phyloP scores from a whole-genome alignment of 768 basidiomycete species.

The Leccinum incarnatum region DNA sequence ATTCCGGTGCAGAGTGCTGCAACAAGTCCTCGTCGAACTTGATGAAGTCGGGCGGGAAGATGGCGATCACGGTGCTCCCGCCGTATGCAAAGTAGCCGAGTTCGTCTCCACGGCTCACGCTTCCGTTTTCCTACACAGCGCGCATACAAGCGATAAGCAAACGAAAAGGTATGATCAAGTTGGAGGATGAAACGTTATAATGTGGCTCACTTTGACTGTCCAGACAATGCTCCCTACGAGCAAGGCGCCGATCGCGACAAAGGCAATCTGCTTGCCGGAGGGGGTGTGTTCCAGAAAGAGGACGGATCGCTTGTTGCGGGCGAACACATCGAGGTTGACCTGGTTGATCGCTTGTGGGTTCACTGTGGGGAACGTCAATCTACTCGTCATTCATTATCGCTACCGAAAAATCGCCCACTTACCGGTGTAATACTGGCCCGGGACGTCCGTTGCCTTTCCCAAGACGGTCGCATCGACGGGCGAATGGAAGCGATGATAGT shows the following conservation, averaged over 20 bases:
- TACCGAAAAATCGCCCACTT: not conserved
- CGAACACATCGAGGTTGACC: slow-evolving; percentile 59
- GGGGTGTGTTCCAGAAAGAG: slow-evolving; percentile 47
- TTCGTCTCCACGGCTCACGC: slow-evolving; percentile 63
- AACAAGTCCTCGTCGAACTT: slow-evolving; percentile 64
- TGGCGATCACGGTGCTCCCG: slow-evolving; percentile 64
- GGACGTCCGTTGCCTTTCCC: slow-evolving; percentile 42
- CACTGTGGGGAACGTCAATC: slow-evolving; percentile 35
- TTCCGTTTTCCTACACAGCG: slow-evolving; percentile 38
- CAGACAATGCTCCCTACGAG: slow-evolving; percentile 74
- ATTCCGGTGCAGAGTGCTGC: slow-evolving; percentile 41
- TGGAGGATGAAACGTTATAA: not conserved
- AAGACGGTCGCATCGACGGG: slow-evolving; percentile 55
- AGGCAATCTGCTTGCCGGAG: slow-evolving; percentile 53
- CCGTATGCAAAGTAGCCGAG: slow-evolving; percentile 72
- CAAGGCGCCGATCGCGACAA: slow-evolving; percentile 78
- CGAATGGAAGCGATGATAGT: slow-evolving; percentile 80
- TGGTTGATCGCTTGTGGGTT: slow-evolving; percentile 81
- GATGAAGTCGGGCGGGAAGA: slow-evolving; percentile 55
- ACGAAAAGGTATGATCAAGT: not conserved
- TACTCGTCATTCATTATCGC: not conserved
- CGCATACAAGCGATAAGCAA: slow-evolving; percentile 1
- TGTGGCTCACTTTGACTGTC: slow-evolving; percentile 40
- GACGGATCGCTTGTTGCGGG: slow-evolving; percentile 59
- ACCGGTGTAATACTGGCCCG: slow-evolving; percentile 65